Conservation (phyloP, 768 basidiomycete genomes). For the Lentinula guzmanii region DNA sequence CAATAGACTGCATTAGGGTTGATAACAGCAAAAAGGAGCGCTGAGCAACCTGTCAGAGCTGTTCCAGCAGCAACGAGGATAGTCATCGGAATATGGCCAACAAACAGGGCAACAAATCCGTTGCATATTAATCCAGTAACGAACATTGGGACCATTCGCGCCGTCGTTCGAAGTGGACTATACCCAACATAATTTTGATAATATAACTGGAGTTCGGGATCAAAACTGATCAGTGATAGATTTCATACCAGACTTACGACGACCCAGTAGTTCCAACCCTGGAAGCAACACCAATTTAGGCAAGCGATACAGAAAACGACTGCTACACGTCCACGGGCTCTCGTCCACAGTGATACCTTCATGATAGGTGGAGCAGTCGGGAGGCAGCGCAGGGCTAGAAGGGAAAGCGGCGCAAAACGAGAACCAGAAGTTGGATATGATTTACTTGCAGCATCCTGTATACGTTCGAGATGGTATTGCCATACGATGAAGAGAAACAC, state of each 20-base stretch:
- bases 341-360: conserved; percentile 55
- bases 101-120: conserved; percentile 53
- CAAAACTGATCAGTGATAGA: neutral
- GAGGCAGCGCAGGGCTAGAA: neutral
- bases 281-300: conserved; percentile 55
- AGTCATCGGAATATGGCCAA: conserved; percentile 49
- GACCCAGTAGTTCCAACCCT: conserved; percentile 40
- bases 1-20: conserved; percentile 54
- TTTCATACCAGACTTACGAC: conserved; percentile 11
- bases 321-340: conserved; percentile 57
- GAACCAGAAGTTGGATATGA: neutral
- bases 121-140: conserved; percentile 62
- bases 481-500: conserved; percentile 54
- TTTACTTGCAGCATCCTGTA: conserved; percentile 14
- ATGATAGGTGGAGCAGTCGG: conserved; percentile 55
- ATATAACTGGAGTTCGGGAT: conserved; percentile 41
- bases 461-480: conserved; percentile 57
- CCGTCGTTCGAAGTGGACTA: conserved; percentile 52
- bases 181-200: conserved; percentile 61
- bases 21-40: conserved; percentile 66
- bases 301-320: conserved; percentile 61
- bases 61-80: conserved; percentile 63
- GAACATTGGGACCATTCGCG: conserved; percentile 68
- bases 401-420: neutral
- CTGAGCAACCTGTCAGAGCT: conserved; percentile 48